Percentiles rank a stretch among this genome's conserved stretches.
Conservation (phyloP, 148 eudicot species). For the Fagopyrum esculentum region DNA sequence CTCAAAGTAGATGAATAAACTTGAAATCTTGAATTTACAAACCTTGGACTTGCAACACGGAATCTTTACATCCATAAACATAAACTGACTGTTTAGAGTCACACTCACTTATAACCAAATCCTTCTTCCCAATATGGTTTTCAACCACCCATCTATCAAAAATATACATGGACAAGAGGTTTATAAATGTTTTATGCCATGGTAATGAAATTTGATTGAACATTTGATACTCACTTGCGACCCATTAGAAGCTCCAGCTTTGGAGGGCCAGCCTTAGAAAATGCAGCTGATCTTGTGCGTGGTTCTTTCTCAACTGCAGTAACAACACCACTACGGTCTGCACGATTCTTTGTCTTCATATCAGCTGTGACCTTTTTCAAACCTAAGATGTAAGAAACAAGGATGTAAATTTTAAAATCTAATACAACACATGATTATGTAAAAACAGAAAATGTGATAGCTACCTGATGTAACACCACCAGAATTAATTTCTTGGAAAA, state of each 20-base stretch:
- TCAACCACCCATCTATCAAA: conserved; percentile 84
- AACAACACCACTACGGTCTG: conserved; percentile 75
- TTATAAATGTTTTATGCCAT: conserved; percentile 8
- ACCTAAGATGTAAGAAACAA: conserved; percentile 34
- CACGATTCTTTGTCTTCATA: conserved; percentile 89
- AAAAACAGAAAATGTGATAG: neutral
- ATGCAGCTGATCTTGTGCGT: conserved; percentile 33
- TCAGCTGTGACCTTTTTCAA: conserved; percentile 81
- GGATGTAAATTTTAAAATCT: conserved; percentile 12
- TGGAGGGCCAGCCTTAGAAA: conserved; percentile 75
- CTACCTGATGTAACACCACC: conserved; percentile 72
- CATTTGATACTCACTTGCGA: conserved; percentile 66
- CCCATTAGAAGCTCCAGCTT: conserved; percentile 98
- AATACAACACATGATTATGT: neutral
- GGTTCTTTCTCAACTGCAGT: conserved; percentile 52
- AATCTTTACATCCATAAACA: conserved; percentile 85
- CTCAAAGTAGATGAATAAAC: neutral
- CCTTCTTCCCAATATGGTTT: conserved; percentile 72
- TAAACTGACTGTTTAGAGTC: conserved; percentile 89
- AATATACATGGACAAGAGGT: neutral
- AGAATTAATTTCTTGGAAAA: conserved; percentile 74
- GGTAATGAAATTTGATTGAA: neutral
- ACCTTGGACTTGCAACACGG: conserved; percentile 88
- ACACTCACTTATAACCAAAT: conserved; percentile 76
- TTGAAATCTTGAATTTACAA: conserved; percentile 7